A percentile compares a stretch with the other conserved stretches of the same genome.
Conservation (phyloP, 208 protist genomes). For the Crithidia thermophila region DNA sequence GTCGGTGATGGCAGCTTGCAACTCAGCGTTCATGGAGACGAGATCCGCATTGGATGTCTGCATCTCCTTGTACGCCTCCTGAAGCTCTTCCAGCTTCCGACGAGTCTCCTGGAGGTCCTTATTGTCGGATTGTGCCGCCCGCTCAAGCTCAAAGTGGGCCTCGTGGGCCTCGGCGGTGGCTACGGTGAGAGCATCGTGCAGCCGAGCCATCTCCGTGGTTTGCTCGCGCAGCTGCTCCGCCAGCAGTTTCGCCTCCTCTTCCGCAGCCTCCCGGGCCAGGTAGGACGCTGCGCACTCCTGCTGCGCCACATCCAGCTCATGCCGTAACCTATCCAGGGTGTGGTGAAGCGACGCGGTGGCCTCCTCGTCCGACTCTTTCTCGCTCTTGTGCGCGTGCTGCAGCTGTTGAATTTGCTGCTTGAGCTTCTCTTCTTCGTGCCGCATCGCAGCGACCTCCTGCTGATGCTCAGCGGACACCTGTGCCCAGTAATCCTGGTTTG, state of each 20-base stretch:
- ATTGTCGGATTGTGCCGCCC: conserved; percentile 1
- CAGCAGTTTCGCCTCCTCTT: background rate
- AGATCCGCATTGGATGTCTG: background rate
- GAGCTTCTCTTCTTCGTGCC: conserved; percentile 18
- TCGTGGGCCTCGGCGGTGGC: conserved; percentile 1
- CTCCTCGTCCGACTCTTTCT: background rate
- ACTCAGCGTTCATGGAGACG: background rate
- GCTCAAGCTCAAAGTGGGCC: background rate
- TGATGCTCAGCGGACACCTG: conserved; percentile 28
- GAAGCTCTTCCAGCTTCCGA: background rate
- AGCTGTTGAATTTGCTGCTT: conserved; percentile 10
- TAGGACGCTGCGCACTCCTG: conserved; percentile 3
- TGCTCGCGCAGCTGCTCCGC: conserved; percentile 5
- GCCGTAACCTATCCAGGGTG: background rate
- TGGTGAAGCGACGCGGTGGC: background rate
- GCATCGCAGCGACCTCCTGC: conserved; percentile 20
- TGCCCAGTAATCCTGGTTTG: conserved; percentile 44
- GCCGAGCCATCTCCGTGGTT: conserved; percentile 9
- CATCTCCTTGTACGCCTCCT: background rate
- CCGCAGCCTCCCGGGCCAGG: conserved; percentile 5
- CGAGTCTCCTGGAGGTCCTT: conserved; percentile 7
- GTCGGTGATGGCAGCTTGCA: background rate
- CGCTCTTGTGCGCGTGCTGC: conserved; percentile 13
- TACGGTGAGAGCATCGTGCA: conserved; percentile 7
- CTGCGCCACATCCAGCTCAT: conserved; percentile 6